Evolutionary conservation across 441 rosid genomes (phyloP).

Genomic region (Gossypium trilobum): DNA sequence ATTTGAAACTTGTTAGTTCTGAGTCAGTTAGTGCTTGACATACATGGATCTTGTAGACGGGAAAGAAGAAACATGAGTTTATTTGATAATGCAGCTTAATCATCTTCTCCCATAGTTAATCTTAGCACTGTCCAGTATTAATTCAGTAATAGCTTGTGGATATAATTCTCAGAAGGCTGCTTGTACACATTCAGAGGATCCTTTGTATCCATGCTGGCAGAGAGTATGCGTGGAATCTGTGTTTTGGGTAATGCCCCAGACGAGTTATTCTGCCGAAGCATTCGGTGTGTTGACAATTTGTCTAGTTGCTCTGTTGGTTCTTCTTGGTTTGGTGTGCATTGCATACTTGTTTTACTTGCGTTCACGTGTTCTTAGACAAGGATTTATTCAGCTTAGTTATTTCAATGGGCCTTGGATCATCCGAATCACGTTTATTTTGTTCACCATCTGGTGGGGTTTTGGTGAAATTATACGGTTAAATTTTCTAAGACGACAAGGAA

Average conservation of each 20-base stretch:
- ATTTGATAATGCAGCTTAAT: not conserved
- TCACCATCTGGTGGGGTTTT: conserved; percentile 79
- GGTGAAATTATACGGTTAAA: conserved; percentile 75
- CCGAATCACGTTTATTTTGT: conserved; percentile 57
- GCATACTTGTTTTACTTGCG: conserved; percentile 71
- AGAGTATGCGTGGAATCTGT: conserved; percentile 97
- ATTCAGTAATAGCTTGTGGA: conserved; percentile 14
- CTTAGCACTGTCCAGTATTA: conserved; percentile 14
- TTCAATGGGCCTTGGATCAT: conserved; percentile 93
- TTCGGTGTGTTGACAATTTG: conserved; percentile 93
- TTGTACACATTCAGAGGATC: conserved; percentile 27
- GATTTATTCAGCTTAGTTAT: conserved; percentile 49
- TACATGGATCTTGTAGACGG: not conserved
- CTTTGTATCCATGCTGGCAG: conserved; percentile 93
- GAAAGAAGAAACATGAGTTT: conserved; percentile 8
- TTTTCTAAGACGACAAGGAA: conserved; percentile 56
- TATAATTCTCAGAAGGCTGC: conserved; percentile 23
- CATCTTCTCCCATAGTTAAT: conserved; percentile 1
- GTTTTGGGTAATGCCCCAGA: conserved; percentile 99
- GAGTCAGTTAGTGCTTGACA: not conserved
- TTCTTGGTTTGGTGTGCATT: conserved; percentile 71
- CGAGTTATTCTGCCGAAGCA: conserved; percentile 82
- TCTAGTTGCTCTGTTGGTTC: conserved; percentile 60
- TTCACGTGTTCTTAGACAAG: conserved; percentile 47
- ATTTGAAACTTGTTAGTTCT: not conserved